These are phyloP conservation scores for Alopecurus myosuroides DNA, from an alignment of 176 grass and related monocot genomes.

Conservation along the genomic window DNA sequence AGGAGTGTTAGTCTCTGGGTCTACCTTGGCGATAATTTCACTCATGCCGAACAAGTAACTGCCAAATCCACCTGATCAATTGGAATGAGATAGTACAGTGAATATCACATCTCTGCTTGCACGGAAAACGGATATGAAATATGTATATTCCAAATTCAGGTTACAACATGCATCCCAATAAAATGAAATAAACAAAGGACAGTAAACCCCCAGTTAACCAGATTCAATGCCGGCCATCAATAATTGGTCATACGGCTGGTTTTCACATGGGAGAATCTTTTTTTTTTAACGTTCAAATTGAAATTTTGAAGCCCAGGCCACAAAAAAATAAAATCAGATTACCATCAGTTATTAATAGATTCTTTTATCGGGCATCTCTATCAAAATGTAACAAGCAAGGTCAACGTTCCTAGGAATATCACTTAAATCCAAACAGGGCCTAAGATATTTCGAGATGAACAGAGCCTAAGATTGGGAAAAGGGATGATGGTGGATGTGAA, in stretches of 20 bases:
- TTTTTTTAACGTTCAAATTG: not conserved
- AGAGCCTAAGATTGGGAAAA: not conserved
- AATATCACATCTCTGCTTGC: not conserved
- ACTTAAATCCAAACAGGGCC: not conserved
- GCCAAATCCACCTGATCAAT: slow-evolving; percentile 58
- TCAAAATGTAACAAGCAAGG: not conserved
- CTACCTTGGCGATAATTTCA: slow-evolving; percentile 41
- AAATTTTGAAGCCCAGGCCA: not conserved
- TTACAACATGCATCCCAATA: not conserved
- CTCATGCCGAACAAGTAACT: slow-evolving; percentile 74
- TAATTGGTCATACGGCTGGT: not conserved
- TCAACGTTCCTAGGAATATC: not conserved
- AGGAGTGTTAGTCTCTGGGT: slow-evolving; percentile 46
- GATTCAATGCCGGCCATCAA: not conserved
- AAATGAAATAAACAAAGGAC: not conserved
- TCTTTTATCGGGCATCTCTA: not conserved
- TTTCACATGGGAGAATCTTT: not conserved
- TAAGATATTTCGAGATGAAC: no score
- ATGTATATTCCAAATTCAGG: not conserved
- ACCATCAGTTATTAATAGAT: not conserved
- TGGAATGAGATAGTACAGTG: slow-evolving; percentile 16
- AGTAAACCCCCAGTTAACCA: no score
- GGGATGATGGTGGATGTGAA: not conserved
- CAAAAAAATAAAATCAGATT: not conserved
- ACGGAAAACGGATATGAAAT: not conserved